Conservation (phyloP, 495 filamentous ascomycete species). For the Pseudomonodictys pantanalensis region DNA sequence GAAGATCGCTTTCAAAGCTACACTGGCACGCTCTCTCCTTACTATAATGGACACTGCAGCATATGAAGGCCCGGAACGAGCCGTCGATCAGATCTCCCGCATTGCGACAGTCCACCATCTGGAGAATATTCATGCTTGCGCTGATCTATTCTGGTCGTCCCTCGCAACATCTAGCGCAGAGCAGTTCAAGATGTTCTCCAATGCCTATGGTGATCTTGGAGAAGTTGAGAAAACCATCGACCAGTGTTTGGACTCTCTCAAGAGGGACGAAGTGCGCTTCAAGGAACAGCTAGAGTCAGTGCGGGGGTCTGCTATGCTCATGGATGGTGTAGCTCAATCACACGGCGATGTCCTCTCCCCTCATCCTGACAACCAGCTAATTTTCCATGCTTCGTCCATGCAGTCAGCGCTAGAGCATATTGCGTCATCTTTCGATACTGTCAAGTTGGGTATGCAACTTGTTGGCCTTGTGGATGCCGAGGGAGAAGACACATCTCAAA, state of each 20-base stretch:
- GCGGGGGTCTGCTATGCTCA: constrained; percentile 52
- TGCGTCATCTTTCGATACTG: neutral
- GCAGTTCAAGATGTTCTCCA: constrained; percentile 71
- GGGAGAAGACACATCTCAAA: no score
- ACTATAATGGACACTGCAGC: constrained; percentile 65
- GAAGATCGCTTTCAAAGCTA: constrained; percentile 83
- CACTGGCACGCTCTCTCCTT: constrained; percentile 72
- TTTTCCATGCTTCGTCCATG: constrained; percentile 9
- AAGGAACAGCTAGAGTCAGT: constrained; percentile 75
- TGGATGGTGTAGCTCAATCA: neutral
- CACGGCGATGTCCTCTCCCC: neutral
- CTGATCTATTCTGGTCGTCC: constrained; percentile 75
- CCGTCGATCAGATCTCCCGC: constrained; percentile 56
- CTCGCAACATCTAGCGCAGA: constrained; percentile 73
- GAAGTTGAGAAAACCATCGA: constrained; percentile 89
- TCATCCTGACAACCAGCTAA: constrained; percentile 43
- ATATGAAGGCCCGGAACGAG: constrained; percentile 64
- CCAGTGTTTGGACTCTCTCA: constrained; percentile 78
- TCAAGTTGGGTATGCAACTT: neutral
- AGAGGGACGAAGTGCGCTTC: constrained; percentile 83
- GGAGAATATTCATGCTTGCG: constrained; percentile 76
- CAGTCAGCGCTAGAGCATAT: neutral
- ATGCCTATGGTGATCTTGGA: constrained; percentile 81
- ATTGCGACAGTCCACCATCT: constrained; percentile 82
- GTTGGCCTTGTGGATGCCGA: neutral